A percentile compares a stretch with the other conserved stretches of the same genome.
Conservation (phyloP, 75 land plant genomes). For the Azolla pinnata region DNA sequence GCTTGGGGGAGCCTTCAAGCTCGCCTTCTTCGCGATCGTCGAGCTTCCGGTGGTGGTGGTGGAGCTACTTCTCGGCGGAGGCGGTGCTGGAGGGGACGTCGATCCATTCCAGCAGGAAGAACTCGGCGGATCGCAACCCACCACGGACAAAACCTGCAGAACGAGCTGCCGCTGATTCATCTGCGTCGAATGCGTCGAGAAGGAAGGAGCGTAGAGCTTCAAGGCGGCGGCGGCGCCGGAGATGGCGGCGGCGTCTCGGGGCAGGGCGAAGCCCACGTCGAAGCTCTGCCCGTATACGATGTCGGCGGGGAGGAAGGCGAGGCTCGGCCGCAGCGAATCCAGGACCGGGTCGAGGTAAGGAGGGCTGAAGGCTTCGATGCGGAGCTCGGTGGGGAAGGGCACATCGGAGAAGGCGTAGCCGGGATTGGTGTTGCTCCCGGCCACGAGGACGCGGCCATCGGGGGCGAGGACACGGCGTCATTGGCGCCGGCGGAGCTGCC, state of each 20-base stretch:
- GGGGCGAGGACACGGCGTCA: conserved; percentile 41
- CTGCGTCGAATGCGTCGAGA: conserved; percentile 43
- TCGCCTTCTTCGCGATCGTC: no score
- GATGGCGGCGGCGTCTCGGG: conserved; percentile 3
- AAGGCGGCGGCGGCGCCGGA: conserved; percentile 5
- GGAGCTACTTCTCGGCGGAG: no score
- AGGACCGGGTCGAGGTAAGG: conserved; percentile 20
- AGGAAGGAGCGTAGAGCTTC: conserved; percentile 37
- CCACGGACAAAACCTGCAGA: no score
- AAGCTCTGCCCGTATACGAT: conserved; percentile 37
- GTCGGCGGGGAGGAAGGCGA: not conserved
- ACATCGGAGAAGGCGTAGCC: conserved; percentile 18
- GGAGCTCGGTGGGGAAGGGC: conserved; percentile 37
- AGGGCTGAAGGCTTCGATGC: conserved; percentile 45
- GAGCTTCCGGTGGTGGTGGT: no score
- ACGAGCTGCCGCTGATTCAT: conserved; percentile 56
- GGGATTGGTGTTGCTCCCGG: conserved; percentile 38
- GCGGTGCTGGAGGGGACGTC: no score
- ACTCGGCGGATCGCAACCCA: no score
- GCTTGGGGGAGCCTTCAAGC: conserved; percentile 40
- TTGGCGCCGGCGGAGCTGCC: not conserved
- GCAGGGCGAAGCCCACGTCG: conserved; percentile 25
- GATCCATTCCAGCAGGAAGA: no score
- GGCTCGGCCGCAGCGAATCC: conserved; percentile 19
- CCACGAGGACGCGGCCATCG: conserved; percentile 43